Evolutionary conservation across 1,284 basidiomycete species (phyloP).

Genomic region (Phellinidium pouzarii): DNA sequence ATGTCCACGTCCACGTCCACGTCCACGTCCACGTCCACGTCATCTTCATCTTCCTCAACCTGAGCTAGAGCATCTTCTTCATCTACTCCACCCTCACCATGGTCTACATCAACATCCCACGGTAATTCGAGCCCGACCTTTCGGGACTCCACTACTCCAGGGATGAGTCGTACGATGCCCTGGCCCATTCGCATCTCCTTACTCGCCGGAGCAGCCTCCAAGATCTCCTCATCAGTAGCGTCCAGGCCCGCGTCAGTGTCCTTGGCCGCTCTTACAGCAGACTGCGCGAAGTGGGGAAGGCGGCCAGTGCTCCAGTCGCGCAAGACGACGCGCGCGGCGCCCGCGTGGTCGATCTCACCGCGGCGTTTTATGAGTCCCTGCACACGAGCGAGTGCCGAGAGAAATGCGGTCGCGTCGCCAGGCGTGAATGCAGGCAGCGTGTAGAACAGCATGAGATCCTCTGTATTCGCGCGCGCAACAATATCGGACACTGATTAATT

Average conservation of each 20-base stretch:
- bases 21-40: slow-evolving; percentile 24
- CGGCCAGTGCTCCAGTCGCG: slow-evolving; percentile 86
- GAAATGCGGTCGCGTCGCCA: slow-evolving; percentile 69
- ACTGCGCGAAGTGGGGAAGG: slow-evolving; percentile 73
- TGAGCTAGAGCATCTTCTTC: slow-evolving; percentile 23
- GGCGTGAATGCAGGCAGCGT: slow-evolving; percentile 79
- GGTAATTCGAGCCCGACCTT: slow-evolving; percentile 48
- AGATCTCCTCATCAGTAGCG: slow-evolving; percentile 38
- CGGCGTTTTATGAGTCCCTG: slow-evolving; percentile 81
- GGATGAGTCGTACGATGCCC: slow-evolving; percentile 52
- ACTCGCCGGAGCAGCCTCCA: slow-evolving; percentile 35
- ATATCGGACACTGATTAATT: slow-evolving; percentile 79
- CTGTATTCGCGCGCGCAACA: slow-evolving; percentile 62
- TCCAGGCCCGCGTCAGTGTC: slow-evolving; percentile 32
- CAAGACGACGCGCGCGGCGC: slow-evolving; percentile 77
- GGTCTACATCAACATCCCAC: slow-evolving; percentile 35
- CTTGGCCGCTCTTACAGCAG: slow-evolving; percentile 24
- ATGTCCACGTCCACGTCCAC: slow-evolving; percentile 23
- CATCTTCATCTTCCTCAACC: slow-evolving; percentile 22
- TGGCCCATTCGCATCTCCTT: slow-evolving; percentile 59
- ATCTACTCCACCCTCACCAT: slow-evolving; percentile 26
- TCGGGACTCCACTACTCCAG: slow-evolving; percentile 47
- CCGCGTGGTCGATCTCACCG: slow-evolving; percentile 71
- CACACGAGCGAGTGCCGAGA: slow-evolving; percentile 77
- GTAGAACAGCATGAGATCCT: slow-evolving; percentile 88